Evolutionary conservation across 1,284 basidiomycete genomes (phyloP).

Genomic region (Blastosporella zonata): DNA sequence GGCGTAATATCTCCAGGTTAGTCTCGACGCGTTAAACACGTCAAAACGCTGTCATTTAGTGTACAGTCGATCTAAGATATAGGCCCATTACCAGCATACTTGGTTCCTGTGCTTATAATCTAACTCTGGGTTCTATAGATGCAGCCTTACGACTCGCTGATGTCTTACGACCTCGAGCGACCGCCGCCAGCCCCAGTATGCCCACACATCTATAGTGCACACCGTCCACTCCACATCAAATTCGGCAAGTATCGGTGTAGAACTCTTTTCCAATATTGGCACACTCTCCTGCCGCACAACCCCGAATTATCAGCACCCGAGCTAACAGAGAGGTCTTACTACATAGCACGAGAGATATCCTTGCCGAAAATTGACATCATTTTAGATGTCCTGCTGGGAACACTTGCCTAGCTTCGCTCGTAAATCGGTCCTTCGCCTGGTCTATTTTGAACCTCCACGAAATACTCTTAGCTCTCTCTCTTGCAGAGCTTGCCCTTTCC

Average conservation of each 20-base stretch:
- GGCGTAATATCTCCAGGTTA: background rate
- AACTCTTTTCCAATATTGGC: slow-evolving; percentile 11
- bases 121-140: slow-evolving; percentile 3
- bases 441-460: slow-evolving; percentile 10
- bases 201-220: slow-evolving; percentile 5
- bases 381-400: slow-evolving; percentile 10
- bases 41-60: slow-evolving; percentile 1
- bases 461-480: background rate
- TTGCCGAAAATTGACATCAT: slow-evolving; percentile 13
- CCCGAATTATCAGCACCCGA: background rate
- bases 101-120: slow-evolving; percentile 1
- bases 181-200: slow-evolving; percentile 3
- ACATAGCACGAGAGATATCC: background rate
- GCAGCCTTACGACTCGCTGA: slow-evolving; percentile 5
- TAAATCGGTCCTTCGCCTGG: slow-evolving; percentile 15
- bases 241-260: slow-evolving; percentile 16
- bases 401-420: slow-evolving; percentile 11
- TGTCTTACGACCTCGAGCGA: slow-evolving; percentile 7
- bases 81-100: background rate
- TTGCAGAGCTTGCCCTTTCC: slow-evolving; percentile 6
- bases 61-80: background rate
- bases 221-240: slow-evolving; percentile 7
- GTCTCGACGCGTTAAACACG: background rate
- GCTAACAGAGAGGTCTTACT: slow-evolving; percentile 1
- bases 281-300: slow-evolving; percentile 7